These are phyloP conservation scores for Ceratobasidium sp. DNA, from an alignment of 1,284 basidiomycete genomes.

Conservation along the genomic window DNA sequence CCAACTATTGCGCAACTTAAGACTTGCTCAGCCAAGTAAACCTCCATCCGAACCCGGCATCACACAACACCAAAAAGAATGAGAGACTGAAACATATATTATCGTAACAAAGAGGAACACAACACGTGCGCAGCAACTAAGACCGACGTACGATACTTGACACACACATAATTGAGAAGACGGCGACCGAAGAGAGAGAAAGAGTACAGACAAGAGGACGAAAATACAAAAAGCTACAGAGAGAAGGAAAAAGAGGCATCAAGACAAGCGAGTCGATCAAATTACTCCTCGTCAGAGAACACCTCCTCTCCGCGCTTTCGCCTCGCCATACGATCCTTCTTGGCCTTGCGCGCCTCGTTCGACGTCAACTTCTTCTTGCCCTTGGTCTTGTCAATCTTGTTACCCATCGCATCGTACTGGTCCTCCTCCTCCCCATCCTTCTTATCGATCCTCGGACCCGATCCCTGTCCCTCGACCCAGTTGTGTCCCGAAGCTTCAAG, in stretches of 20 bases:
- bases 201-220: slow-evolving; percentile 47
- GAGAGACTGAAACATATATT: slow-evolving; percentile 16
- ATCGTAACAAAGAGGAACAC: background rate
- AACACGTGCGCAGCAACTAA: slow-evolving; percentile 52
- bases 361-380: slow-evolving; percentile 84
- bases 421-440: slow-evolving; percentile 88
- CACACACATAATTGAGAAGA: slow-evolving; percentile 42
- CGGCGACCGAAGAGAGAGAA: slow-evolving; percentile 47
- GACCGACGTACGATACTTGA: slow-evolving; percentile 46
- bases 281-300: slow-evolving; percentile 73
- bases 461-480: slow-evolving; percentile 98
- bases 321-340: slow-evolving; percentile 96
- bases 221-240: slow-evolving; percentile 38
- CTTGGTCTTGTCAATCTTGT: slow-evolving; percentile 92
- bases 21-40: no score
- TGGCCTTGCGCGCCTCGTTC: slow-evolving; percentile 85
- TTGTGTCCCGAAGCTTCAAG: slow-evolving; percentile 97
- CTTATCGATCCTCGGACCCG: slow-evolving; percentile 93
- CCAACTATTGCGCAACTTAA: no score
- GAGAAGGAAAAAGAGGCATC: slow-evolving; percentile 26
- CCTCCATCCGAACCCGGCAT: no score
- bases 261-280: background rate
- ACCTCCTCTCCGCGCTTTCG: slow-evolving; percentile 86
- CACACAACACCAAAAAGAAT: background rate
- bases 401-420: slow-evolving; percentile 94